Conservation (phyloP, 225 moss, liverwort and hornwort genomes). For the Sphagnum contortum region DNA sequence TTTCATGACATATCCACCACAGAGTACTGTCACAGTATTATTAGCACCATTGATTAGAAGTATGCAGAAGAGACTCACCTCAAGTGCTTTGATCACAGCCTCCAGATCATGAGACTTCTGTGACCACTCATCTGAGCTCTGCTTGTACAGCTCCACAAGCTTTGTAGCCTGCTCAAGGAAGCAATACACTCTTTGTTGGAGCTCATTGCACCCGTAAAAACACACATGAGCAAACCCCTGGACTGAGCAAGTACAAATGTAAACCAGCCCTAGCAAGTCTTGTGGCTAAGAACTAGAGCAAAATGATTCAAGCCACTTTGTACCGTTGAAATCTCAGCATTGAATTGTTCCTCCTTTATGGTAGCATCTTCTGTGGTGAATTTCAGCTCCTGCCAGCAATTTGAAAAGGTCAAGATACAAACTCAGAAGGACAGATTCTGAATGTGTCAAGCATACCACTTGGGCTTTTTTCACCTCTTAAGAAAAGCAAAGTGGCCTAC, state of each 20-base stretch:
- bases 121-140: constrained; percentile 95
- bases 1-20: background rate
- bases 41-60: too few relatives aligned
- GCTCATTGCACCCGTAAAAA: background rate
- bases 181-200: background rate
- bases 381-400: constrained; percentile 54
- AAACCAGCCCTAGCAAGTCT: too few relatives aligned
- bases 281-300: too few relatives aligned
- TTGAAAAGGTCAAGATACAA: constrained; percentile 1
- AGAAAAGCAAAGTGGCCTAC: background rate
- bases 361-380: constrained; percentile 74
- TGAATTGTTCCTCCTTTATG: constrained; percentile 70
- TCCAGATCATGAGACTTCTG: constrained; percentile 88
- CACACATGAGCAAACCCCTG: background rate
- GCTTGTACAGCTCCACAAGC: constrained; percentile 87
- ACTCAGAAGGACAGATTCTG: background rate
- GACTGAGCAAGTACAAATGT: too few relatives aligned
- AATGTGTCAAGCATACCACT: too few relatives aligned
- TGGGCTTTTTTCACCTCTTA: too few relatives aligned
- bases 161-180: constrained; percentile 51
- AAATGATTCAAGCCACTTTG: too few relatives aligned
- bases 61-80: constrained; percentile 27
- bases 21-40: too few relatives aligned
- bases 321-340: constrained; percentile 86
- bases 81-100: constrained; percentile 93